Base-by-base conservation (phyloP, 305 asterid genomes). In the Fraxinus baroniana region DNA sequence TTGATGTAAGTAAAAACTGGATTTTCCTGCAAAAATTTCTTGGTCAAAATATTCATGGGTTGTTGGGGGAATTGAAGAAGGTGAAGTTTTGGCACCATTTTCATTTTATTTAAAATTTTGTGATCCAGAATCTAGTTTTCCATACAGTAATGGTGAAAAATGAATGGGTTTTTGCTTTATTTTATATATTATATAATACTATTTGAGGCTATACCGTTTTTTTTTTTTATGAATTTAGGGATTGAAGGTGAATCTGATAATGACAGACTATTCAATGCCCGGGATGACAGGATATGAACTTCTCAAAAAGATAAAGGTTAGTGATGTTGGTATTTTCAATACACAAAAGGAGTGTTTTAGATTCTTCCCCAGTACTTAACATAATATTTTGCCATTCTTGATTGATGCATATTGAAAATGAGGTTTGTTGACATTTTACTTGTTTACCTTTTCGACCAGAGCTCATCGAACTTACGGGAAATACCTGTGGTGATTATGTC, bases 201-300 rank as follows among this genome's bases (percentile, higher is more conserved):
- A 8, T 64, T 66, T 41, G 49, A 35, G 74, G 36, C 7, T 2
- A 0, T 36, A 5, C 26, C 79, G 46, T 76, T 28, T 39, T n/a
- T 57, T 44, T 79, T 68, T 24, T 24, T 24, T 24, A 12, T 60
- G 64, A 77, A 81, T 78, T 10, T 88, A 95, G 98, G 94, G 79
- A 30, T 73, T 93, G 93, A 94, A 95, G 91, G 95, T 95, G 44
- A 95, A 93, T 90, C 87, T 94, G 84, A 91, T 94, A 80, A 85
- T 95, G 82, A 92, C 98, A 4, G 98, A 95, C 80, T 95, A 95
- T 76, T 95, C 98, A 10, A 94, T 95, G 98, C 98, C 98, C 87
- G 97, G 94, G 80, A 95, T 93, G 98, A 94, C 97, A 28, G 97
- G 98, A 44, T 95, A 90, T 87, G 99, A 95, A 46, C 98, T 95